A percentile compares a stretch with the other conserved stretches of the same genome.
Evolutionary conservation across 257 asterid species (phyloP).

Genomic region (Salvia splendens): DNA sequence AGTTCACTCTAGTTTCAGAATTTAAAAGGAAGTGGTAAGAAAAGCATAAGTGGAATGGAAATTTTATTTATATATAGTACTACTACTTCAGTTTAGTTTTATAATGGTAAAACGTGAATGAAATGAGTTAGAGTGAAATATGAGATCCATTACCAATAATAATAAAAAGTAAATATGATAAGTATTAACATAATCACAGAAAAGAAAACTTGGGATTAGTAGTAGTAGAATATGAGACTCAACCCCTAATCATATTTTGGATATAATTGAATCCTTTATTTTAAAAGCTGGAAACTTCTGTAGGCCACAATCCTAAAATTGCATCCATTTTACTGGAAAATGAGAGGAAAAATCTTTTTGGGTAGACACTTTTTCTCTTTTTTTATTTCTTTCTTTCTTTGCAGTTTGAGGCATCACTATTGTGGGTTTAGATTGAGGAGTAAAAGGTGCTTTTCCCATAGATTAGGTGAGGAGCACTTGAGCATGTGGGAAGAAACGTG

Average conservation of each 20-base stretch:
- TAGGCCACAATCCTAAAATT: constrained; percentile 25
- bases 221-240: background rate
- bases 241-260: background rate
- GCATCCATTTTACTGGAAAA: background rate
- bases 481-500: constrained; percentile 41
- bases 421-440: constrained; percentile 17
- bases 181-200: no score
- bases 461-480: constrained; percentile 35
- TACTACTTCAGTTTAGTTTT: no score
- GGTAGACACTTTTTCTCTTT: background rate
- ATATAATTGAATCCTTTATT: background rate
- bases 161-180: no score
- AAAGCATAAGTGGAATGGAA: no score
- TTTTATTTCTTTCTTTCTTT: background rate
- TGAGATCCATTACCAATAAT: no score
- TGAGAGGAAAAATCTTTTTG: constrained; percentile 6
- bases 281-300: constrained; percentile 4
- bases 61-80: no score
- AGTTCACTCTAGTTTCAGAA: no score
- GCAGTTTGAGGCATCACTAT: constrained; percentile 16
- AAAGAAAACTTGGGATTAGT: no score
- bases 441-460: constrained; percentile 29
- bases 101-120: no score
- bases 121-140: no score
- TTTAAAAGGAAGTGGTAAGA: no score